These are phyloP conservation scores for Magnusiomyces tetraspermus DNA, from an alignment of 1,139 yeast species.

Conservation along the genomic window DNA sequence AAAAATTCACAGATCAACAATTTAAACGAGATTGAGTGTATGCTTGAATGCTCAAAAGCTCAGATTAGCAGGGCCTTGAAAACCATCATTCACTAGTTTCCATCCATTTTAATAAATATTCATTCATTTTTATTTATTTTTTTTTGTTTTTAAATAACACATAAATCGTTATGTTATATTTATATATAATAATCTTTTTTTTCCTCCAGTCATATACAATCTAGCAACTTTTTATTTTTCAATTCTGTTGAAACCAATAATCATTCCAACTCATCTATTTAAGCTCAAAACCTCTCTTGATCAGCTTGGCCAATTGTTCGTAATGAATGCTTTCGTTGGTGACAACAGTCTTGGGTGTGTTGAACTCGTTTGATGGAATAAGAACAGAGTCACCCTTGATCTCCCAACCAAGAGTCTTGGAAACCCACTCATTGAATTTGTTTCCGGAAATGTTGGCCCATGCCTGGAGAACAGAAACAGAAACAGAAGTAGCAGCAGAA, in stretches of 20 bases:
- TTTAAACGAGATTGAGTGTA: too few relatives aligned
- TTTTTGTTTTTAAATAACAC: background rate
- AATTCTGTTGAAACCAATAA: too few relatives aligned
- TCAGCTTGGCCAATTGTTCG: slow-evolving; percentile 30
- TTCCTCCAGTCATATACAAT: background rate
- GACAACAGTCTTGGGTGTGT: slow-evolving; percentile 29
- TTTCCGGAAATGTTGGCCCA: slow-evolving; percentile 30
- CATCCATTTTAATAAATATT: background rate
- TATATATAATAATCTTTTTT: background rate
- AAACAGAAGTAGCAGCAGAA: slow-evolving; percentile 26
- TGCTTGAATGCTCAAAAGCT: too few relatives aligned
- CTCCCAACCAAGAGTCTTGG: slow-evolving; percentile 30
- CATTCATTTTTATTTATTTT: background rate
- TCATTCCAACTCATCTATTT: slow-evolving; percentile 3
- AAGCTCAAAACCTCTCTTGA: slow-evolving; percentile 30
- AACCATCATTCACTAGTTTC: background rate
- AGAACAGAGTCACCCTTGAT: slow-evolving; percentile 23
- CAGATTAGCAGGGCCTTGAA: too few relatives aligned
- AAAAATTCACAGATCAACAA: too few relatives aligned
- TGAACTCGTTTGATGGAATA: slow-evolving; percentile 28
- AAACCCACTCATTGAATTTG: slow-evolving; percentile 29
- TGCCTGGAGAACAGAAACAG: slow-evolving; percentile 27
- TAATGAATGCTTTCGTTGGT: slow-evolving; percentile 29
- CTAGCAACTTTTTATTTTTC: too few relatives aligned
- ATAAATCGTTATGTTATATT: background rate